Conservation (phyloP, 208 protist species). For the Phytomonas francai region DNA sequence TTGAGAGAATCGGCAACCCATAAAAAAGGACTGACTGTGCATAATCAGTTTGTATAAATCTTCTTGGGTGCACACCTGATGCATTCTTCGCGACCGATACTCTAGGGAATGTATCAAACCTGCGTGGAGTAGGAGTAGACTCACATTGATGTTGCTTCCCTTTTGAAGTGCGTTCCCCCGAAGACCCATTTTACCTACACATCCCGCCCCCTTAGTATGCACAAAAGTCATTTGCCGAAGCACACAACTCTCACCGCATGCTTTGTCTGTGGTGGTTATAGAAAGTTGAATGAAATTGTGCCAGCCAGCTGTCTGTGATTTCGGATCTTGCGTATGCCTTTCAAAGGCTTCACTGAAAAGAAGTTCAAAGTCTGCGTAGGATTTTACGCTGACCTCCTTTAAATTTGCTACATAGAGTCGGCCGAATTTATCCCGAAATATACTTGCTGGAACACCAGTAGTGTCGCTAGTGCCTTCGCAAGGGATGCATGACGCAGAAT, state of each 20-base stretch:
- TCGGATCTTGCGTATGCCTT: conserved; percentile 37
- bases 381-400: conserved; percentile 39
- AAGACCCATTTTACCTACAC: conserved; percentile 56
- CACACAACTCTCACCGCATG: conserved; percentile 38
- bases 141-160: conserved; percentile 76
- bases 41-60: conserved; percentile 61
- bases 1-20: conserved; percentile 87
- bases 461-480: conserved; percentile 8
- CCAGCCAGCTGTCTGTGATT: conserved; percentile 57
- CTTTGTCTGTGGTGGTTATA: conserved; percentile 63
- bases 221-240: conserved; percentile 80
- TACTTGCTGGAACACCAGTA: background rate
- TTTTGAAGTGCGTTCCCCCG: conserved; percentile 39
- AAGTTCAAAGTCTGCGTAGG: conserved; percentile 59
- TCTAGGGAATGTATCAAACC: conserved; percentile 81
- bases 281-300: conserved; percentile 83
- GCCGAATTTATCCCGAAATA: conserved; percentile 63
- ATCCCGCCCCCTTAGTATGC: conserved; percentile 82
- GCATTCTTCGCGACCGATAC: conserved; percentile 50
- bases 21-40: conserved; percentile 86
- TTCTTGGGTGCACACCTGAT: conserved; percentile 27
- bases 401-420: conserved; percentile 68
- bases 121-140: conserved; percentile 66
- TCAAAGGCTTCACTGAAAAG: conserved; percentile 55
- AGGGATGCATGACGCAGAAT: background rate